Percentiles rank a stretch among this genome's conserved stretches.
These are phyloP conservation scores for Rosa rugosa DNA, from an alignment of 306 rosid genomes.

Conservation along the genomic window DNA sequence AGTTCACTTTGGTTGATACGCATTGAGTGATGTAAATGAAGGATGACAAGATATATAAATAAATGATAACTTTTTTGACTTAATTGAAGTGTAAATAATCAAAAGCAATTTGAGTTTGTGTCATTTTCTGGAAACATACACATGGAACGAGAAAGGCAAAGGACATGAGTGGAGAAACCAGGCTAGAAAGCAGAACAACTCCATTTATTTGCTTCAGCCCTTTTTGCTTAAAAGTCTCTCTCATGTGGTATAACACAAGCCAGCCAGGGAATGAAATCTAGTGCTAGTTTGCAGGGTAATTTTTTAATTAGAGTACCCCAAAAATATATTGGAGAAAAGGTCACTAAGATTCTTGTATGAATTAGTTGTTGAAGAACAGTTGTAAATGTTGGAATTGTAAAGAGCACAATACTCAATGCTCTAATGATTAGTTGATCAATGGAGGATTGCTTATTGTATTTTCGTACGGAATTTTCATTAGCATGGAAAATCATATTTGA, in stretches of 20 bases:
- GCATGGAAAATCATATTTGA: not conserved
- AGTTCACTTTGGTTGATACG: not conserved
- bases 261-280: slow-evolving; percentile 34
- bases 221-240: slow-evolving; percentile 35
- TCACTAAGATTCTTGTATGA: slow-evolving; percentile 18
- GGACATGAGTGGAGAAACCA: slow-evolving; percentile 59
- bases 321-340: slow-evolving; percentile 18
- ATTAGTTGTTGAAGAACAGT: slow-evolving; percentile 36
- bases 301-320: slow-evolving; percentile 8
- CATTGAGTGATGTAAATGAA: not conserved
- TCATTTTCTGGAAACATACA: slow-evolving; percentile 22
- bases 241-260: slow-evolving; percentile 32
- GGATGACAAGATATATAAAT: not conserved
- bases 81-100: not conserved
- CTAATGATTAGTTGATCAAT: slow-evolving; percentile 40
- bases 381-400: slow-evolving; percentile 32
- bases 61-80: not conserved
- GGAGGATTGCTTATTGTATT: slow-evolving; percentile 5
- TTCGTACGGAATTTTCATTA: slow-evolving; percentile 35
- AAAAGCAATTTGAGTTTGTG: slow-evolving; percentile 18
- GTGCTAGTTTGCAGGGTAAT: slow-evolving; percentile 28
- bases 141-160: slow-evolving; percentile 32
- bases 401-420: slow-evolving; percentile 30
- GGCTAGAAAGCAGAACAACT: slow-evolving; percentile 47
- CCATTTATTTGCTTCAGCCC: slow-evolving; percentile 36